Evolutionary conservation across 148 eudicot species (phyloP).

Genomic region (Polygonum maritimum): DNA sequence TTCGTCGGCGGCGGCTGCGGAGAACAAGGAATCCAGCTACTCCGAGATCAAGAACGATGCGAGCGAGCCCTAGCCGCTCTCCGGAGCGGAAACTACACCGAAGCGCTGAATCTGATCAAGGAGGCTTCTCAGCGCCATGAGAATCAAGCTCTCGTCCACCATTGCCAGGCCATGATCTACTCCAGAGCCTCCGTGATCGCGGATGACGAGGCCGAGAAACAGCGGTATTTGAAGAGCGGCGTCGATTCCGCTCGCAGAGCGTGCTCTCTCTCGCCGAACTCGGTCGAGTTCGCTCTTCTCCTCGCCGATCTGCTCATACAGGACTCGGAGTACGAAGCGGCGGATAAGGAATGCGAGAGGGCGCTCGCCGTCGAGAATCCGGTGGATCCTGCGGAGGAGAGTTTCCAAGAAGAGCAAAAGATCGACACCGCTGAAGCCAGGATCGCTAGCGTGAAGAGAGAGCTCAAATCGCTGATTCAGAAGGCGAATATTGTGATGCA

Average conservation of each 20-base stretch:
- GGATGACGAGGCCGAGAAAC: slow-evolving; percentile 52
- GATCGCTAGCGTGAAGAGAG: slow-evolving; percentile 39
- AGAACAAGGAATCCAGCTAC: not conserved
- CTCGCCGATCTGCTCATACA: slow-evolving; percentile 73
- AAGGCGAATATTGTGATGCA: slow-evolving; percentile 58
- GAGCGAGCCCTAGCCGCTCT: slow-evolving; percentile 60
- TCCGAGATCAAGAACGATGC: slow-evolving; percentile 51
- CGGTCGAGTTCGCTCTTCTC: slow-evolving; percentile 57
- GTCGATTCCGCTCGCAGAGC: slow-evolving; percentile 67
- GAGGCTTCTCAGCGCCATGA: slow-evolving; percentile 39
- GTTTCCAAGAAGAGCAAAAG: slow-evolving; percentile 50
- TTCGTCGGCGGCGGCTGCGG: not conserved
- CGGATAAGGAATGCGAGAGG: slow-evolving; percentile 71
- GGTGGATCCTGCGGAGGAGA: slow-evolving; percentile 68
- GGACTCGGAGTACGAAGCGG: slow-evolving; percentile 64
- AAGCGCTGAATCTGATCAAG: slow-evolving; percentile 65
- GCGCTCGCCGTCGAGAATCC: slow-evolving; percentile 67
- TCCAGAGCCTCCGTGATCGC: slow-evolving; percentile 47
- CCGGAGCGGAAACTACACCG: slow-evolving; percentile 65
- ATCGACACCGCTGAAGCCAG: slow-evolving; percentile 30
- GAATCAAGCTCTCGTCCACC: slow-evolving; percentile 44
- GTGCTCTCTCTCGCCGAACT: slow-evolving; percentile 41
- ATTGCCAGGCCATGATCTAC: slow-evolving; percentile 50
- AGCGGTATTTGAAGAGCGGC: slow-evolving; percentile 46
- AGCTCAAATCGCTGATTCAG: slow-evolving; percentile 46